phyloP scores from a whole-genome alignment of 2,329 filamentous ascomycete genomes.

The Aureobasidium leucospermi region DNA sequence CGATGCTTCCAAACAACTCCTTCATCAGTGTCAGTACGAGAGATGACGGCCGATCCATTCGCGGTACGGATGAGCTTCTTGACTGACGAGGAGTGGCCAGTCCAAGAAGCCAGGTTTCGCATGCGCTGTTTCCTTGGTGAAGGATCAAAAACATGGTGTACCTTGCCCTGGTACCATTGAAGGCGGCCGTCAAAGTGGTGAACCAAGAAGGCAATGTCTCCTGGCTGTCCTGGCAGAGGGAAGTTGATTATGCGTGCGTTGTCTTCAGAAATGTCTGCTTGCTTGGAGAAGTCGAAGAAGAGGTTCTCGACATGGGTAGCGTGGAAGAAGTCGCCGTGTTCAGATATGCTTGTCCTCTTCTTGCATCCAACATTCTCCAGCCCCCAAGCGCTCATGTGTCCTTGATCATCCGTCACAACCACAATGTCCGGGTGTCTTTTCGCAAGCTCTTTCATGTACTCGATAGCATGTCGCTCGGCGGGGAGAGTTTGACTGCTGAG shows the following conservation, averaged over 20 bases:
- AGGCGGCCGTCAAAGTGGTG: conserved; percentile 84
- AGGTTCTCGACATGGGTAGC: conserved; percentile 68
- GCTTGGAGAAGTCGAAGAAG: conserved; percentile 31
- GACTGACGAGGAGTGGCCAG: conserved; percentile 72
- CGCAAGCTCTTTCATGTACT: conserved; percentile 78
- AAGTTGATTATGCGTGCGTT: conserved; percentile 69
- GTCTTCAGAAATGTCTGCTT: conserved; percentile 32
- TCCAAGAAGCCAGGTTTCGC: conserved; percentile 61
- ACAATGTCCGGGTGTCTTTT: conserved; percentile 83
- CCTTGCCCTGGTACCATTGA: conserved; percentile 69
- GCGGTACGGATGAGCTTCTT: conserved; percentile 83
- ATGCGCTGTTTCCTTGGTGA: conserved; percentile 54
- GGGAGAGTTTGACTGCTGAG: conserved; percentile 30
- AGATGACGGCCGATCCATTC: conserved; percentile 71
- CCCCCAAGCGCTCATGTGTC: conserved; percentile 87
- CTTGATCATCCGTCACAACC: conserved; percentile 73
- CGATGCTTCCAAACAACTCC: conserved; percentile 76
- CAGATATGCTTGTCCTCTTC: conserved; percentile 42
- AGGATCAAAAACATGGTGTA: conserved; percentile 76
- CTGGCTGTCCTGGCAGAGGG: conserved; percentile 4
- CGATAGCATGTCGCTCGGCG: conserved; percentile 58
- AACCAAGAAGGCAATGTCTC: conserved; percentile 49
- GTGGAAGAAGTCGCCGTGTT: conserved; percentile 60
- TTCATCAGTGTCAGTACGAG: conserved; percentile 70
- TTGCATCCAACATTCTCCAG: conserved; percentile 77